Conservation (phyloP, 345 rosid species). For the Populus nigra region DNA sequence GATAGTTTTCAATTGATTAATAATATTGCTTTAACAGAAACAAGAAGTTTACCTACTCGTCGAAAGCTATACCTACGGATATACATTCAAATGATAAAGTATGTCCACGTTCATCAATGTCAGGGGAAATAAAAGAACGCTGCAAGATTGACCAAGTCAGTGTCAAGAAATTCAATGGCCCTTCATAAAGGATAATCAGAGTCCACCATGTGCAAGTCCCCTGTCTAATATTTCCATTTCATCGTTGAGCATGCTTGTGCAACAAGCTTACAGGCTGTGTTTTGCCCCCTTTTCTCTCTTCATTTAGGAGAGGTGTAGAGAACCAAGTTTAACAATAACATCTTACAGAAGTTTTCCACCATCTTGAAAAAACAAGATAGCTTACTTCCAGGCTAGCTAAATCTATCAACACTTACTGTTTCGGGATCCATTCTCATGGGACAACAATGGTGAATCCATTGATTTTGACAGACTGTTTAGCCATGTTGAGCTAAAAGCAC, state of each 20-base stretch:
- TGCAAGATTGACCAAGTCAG: not conserved
- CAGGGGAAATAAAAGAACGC: not conserved
- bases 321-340: not conserved
- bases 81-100: not conserved
- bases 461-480: constrained; percentile 71
- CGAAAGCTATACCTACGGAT: not conserved
- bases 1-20: not conserved
- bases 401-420: constrained; percentile 13
- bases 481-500: constrained; percentile 76
- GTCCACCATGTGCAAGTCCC: not conserved
- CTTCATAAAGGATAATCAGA: not conserved
- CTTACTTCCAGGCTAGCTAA: not conserved
- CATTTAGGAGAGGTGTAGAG: not conserved
- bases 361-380: not conserved
- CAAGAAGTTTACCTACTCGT: not conserved
- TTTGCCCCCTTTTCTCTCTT: not conserved
- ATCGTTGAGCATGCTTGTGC: not conserved
- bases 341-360: not conserved
- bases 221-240: not conserved
- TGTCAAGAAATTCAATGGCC: not conserved
- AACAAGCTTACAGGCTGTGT: not conserved
- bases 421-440: constrained; percentile 53
- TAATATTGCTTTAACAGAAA: not conserved
- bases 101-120: not conserved
- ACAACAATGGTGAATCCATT: constrained; percentile 47